A percentile compares a stretch with the other conserved stretches of the same genome.
Evolutionary conservation across 140 eudicot species (phyloP).

Genomic region (Erigeron philadelphicus): DNA sequence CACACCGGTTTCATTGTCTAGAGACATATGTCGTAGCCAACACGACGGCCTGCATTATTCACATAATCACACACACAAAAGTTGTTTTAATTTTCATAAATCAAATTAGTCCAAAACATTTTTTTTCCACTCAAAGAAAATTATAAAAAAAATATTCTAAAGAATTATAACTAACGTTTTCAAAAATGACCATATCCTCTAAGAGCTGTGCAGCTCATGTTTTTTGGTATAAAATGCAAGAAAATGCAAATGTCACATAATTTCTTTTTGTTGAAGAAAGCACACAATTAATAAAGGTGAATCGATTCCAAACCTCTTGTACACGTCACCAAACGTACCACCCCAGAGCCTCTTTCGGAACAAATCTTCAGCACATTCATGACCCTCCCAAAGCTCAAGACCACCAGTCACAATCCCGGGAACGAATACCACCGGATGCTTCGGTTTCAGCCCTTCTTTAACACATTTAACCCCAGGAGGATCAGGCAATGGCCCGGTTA

Average conservation of each 20-base stretch:
- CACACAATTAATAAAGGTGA: too few relatives aligned
- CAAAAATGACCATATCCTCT: too few relatives aligned
- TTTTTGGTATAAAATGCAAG: too few relatives aligned
- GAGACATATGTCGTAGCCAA: slow-evolving; percentile 92
- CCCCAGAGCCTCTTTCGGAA: slow-evolving; percentile 90
- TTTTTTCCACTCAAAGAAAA: too few relatives aligned
- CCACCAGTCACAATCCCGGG: slow-evolving; percentile 90
- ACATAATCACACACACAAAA: background rate
- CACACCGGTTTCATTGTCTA: slow-evolving; percentile 81
- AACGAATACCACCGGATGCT: slow-evolving; percentile 88
- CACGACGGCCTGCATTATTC: slow-evolving; percentile 61
- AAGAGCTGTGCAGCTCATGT: too few relatives aligned
- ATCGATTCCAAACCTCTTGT: slow-evolving; percentile 46
- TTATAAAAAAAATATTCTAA: too few relatives aligned
- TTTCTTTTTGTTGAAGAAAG: too few relatives aligned
- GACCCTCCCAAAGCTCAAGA: slow-evolving; percentile 85
- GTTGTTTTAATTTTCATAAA: too few relatives aligned
- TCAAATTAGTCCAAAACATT: too few relatives aligned
- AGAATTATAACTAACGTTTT: too few relatives aligned
- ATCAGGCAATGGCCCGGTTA: slow-evolving; percentile 77
- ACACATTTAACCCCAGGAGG: slow-evolving; percentile 71
- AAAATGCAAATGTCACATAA: too few relatives aligned
- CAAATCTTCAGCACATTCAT: slow-evolving; percentile 67
- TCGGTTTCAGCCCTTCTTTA: slow-evolving; percentile 58
- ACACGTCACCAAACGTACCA: slow-evolving; percentile 77